Evolutionary conservation across 129 eudicot species (phyloP), one percentile per base, ranked within the genome.

Genomic region (Pittosporum tobira): DNA sequence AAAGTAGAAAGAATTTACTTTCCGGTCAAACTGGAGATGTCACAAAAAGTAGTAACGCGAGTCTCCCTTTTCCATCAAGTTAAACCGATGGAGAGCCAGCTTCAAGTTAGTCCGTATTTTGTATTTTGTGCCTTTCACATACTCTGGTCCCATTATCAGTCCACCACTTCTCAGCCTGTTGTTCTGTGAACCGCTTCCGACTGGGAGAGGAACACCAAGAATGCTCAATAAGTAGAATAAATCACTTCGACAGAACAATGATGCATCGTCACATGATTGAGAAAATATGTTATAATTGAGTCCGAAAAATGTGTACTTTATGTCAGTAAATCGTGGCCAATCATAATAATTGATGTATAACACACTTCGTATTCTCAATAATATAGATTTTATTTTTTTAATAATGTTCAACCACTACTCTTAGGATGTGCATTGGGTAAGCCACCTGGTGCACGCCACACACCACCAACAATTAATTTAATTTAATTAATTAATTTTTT

Each of bases 81-180:
- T 15, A 46, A 57, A 30, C 31, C 20, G 26, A 44, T 31, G 16
- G 23, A 7, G 6, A 4, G 44, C 20, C 42, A 34, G 14, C 45
- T 48, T 31, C 26, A 14, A 53, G 4, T 40, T 31, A 42, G 62
- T 68, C 62, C 2, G 47, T 31, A 10, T 47, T 70, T 64, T 23
- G 66, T 50, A 83, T 57, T 8, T 79, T 76, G 73, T 83, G 81
- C 53, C 59, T 64, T 47, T 75, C 71, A 57, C 70, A 73, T 46
- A 83, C 71, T 59, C 63, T 66, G 11, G 62, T 18, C 31, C 59
- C 79, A 59, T 83, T 70, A 57, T 83, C 86, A 27, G 77, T 62
- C 91, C 91, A 83, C 91, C 91, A 79, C 53, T 69, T 83, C 83
- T 83, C 86, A 48, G 91, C 91, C 55, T 83, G 71, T 40, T 65